Evolutionary conservation across 768 basidiomycete species (phyloP), one percentile per base, ranked within the genome.

Genomic region (Russula compacta): DNA sequence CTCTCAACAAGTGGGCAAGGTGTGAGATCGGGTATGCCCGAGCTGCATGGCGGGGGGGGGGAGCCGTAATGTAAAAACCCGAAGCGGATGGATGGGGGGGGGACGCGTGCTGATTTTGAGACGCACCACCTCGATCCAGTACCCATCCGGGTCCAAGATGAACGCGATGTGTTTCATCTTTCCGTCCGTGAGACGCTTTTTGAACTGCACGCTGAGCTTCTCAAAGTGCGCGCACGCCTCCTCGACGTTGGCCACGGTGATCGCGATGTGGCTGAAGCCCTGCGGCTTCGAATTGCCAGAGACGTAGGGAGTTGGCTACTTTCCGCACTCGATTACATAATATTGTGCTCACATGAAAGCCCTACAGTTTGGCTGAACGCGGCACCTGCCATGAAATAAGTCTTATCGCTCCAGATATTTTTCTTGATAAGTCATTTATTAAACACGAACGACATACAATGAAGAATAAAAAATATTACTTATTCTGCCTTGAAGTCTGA

Each of bases 191-290:
- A 84, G 85, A 64, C 80, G 81, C 78, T 97, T 98, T 80, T 92
- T 88, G 79, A 95, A 98, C 32, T 75, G 72, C 24, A 95, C 93
- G 1, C 85, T 85, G 10, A 91, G 79, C 56, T 75, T 74, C 66
- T 94, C 92, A 61, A 99, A 89, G 32, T 92, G 81, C 52, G 80
- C 86, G 63, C 92, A 95, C 6, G 94, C 89, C 64, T 78, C 81
- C 66, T 92, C 81, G 67, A 98, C 79, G 70, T 97, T 80, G 64
- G 87, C 86, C 38, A 93, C 90, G 5, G 85, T 78, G 70, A 97
- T 83, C 60, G 89, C 89, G 67, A 95, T 92, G 73, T 97, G 95
- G 0, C 94, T 92, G 69, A 93, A 95, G 6, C 85, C 83, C 58
- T 78, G 78, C 33, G 89, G 87, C 4, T 95, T 93, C 4, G 81